phyloP scores from a whole-genome alignment of 306 rosid genomes.

The Sphenostylis stenocarpa region DNA sequence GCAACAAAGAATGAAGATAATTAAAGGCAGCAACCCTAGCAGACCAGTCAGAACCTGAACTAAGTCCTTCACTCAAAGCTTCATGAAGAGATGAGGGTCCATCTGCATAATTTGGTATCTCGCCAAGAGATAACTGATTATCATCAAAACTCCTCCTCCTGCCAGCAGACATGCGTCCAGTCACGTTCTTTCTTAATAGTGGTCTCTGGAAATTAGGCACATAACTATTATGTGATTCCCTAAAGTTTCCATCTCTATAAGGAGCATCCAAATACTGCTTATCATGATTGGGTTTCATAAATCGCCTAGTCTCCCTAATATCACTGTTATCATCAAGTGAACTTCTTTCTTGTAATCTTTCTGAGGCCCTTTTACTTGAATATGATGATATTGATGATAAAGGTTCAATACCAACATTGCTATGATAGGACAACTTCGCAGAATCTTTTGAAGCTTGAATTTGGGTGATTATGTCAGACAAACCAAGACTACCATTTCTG shows the following conservation, averaged over 20 bases:
- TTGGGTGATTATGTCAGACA: slow-evolving; percentile 94
- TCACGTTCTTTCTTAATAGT: slow-evolving; percentile 74
- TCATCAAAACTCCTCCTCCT: slow-evolving; percentile 98
- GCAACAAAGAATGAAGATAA: slow-evolving; percentile 87
- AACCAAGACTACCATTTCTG: slow-evolving; percentile 90
- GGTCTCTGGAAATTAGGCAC: slow-evolving; percentile 98
- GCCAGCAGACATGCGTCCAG: slow-evolving; percentile 86
- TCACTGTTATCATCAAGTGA: slow-evolving; percentile 62
- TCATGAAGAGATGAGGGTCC: slow-evolving; percentile 92
- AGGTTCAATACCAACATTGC: slow-evolving; percentile 58
- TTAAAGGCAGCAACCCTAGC: slow-evolving; percentile 96
- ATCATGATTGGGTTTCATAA: slow-evolving; percentile 58
- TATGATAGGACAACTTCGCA: slow-evolving; percentile 61
- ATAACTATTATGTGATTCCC: slow-evolving; percentile 73
- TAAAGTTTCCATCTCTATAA: slow-evolving; percentile 75
- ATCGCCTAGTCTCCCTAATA: slow-evolving; percentile 75
- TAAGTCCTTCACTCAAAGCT: slow-evolving; percentile 92
- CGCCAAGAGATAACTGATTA: slow-evolving; percentile 80
- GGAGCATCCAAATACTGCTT: slow-evolving; percentile 71
- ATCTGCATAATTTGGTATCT: slow-evolving; percentile 70
- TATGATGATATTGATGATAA: slow-evolving; percentile 56
- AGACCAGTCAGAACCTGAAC: slow-evolving; percentile 95
- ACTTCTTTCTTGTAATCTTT: slow-evolving; percentile 70
- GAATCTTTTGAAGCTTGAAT: slow-evolving; percentile 98
- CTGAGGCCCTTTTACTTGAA: slow-evolving; percentile 61